Percentiles rank a stretch among this genome's conserved stretches.
These are phyloP conservation scores for Leccinum arenicola DNA, from an alignment of 768 basidiomycete species.

Conservation along the genomic window DNA sequence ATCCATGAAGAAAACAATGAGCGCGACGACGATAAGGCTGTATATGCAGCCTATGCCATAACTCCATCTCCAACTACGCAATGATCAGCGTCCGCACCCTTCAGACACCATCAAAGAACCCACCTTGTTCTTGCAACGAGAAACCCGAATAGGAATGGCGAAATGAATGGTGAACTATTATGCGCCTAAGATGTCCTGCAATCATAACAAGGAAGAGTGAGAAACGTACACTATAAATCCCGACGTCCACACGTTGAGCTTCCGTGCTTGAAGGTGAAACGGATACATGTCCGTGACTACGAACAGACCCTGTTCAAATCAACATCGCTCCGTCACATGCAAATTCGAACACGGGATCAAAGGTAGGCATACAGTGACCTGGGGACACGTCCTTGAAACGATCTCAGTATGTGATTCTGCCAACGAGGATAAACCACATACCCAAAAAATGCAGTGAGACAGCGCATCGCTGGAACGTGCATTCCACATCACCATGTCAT, in stretches of 20 bases:
- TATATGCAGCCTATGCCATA: conserved; percentile 53
- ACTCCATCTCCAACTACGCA: conserved; percentile 46
- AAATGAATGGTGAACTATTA: conserved; percentile 29
- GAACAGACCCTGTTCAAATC: conserved; percentile 36
- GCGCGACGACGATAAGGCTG: conserved; percentile 39
- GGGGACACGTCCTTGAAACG: conserved; percentile 44
- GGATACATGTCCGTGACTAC: conserved; percentile 51
- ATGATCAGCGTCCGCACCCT: neutral
- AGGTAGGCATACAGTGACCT: conserved; percentile 39
- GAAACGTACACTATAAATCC: conserved; percentile 52
- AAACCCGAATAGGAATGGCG: conserved; percentile 31
- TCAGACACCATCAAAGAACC: too few species aligned
- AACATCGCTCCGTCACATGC: neutral
- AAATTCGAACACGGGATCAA: neutral
- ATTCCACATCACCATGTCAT: neutral
- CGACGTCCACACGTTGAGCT: conserved; percentile 52
- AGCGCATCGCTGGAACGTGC: conserved; percentile 27
- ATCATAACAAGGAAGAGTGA: conserved; percentile 22
- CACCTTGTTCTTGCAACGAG: conserved; percentile 26
- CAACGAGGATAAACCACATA: conserved; percentile 6
- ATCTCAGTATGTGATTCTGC: neutral
- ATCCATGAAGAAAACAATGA: conserved; percentile 47
- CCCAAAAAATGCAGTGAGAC: conserved; percentile 33
- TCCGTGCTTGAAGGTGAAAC: conserved; percentile 52
- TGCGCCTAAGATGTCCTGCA: conserved; percentile 22